Base-by-base conservation (phyloP, 2,329 filamentous ascomycete species). In the Aschersonia sp. region DNA sequence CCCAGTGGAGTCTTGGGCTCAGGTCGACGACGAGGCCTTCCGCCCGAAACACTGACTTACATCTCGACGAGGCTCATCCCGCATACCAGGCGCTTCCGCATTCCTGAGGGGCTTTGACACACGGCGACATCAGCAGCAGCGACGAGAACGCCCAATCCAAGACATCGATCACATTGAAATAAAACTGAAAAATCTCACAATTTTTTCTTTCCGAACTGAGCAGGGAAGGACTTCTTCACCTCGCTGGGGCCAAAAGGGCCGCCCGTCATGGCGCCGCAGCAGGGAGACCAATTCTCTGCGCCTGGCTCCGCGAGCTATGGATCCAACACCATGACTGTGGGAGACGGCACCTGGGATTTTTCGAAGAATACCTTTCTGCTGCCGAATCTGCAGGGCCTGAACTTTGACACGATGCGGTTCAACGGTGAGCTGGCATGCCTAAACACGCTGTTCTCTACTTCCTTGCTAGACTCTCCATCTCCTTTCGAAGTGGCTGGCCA, bases 341-440 rank as follows among this genome's bases (percentile, higher is more conserved):
- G 85, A 52, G 86, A 90, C 60, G 86, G 86, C 29, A 90, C 86
- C 35, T 92, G 86, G 85, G 83, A 89, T 57, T 82, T 83, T 49
- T 71, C 74, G 50, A 82, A 82, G 60, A 87, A 89, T 58, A 80
- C 76, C 14, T 92, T 90, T 60, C 68, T 92, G 47, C 67, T 92
- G 46, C 86, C 86, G 37, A 88, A 88, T 58, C 68, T 92, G 43
- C 71, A 81, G 56, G 85, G 84, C 7, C 65, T 87, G 53, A 86
- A 88, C 60, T 86, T 87, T 61, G 83, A 82, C 45, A 89, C 85
- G 5, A 89, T 86, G 80, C 79, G 75, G 60, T 88, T 87, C 66
- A 92, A 92, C 75, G 86, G 84, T 87, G 67, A 43, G 43, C 42
- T 14, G 44, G 35, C 44, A 31, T n/a, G 33, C 5, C 12, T 29